Conservation (phyloP, 805 yeast species). For the Wickerhamomyces chaumierensis region DNA sequence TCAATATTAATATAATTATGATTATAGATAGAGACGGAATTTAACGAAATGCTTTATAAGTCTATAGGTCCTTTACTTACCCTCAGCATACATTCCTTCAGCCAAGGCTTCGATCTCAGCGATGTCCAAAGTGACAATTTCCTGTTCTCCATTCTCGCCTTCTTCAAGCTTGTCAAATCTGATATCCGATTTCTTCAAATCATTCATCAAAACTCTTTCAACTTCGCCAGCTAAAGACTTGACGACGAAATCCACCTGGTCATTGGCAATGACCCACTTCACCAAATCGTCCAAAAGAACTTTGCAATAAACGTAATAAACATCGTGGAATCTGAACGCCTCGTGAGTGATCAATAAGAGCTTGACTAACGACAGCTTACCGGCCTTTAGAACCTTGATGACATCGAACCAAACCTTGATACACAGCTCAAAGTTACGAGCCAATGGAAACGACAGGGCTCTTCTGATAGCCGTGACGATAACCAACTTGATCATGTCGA, state of each 20-base stretch:
- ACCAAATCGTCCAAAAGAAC: conserved; percentile 69
- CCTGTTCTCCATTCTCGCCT: conserved; percentile 23
- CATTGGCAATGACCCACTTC: conserved; percentile 56
- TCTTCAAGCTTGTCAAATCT: conserved; percentile 42
- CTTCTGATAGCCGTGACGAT: conserved; percentile 58
- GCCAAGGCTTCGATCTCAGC: conserved; percentile 50
- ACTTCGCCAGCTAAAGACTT: conserved; percentile 60
- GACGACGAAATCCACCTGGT: conserved; percentile 42
- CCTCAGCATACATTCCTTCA: conserved; percentile 30
- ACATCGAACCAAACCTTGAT: conserved; percentile 67
- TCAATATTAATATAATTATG: too few species aligned
- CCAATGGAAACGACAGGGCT: conserved; percentile 70
- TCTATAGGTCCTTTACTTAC: conserved; percentile 4
- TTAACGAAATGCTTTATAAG: too few species aligned
- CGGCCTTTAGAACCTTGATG: conserved; percentile 50
- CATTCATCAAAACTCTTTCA: conserved; percentile 24
- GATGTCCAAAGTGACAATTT: conserved; percentile 30
- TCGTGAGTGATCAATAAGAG: conserved; percentile 53
- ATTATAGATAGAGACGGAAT: too few species aligned
- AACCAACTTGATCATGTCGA: conserved; percentile 35
- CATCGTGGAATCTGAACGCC: conserved; percentile 71
- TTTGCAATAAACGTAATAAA: conserved; percentile 74
- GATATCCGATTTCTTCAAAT: conserved; percentile 32
- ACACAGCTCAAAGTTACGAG: conserved; percentile 54
- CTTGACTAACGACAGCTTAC: conserved; percentile 54